Percentiles rank a stretch among this genome's conserved stretches.
phyloP scores from a whole-genome alignment of 495 filamentous ascomycete genomes.

The Tirmania nivea region DNA sequence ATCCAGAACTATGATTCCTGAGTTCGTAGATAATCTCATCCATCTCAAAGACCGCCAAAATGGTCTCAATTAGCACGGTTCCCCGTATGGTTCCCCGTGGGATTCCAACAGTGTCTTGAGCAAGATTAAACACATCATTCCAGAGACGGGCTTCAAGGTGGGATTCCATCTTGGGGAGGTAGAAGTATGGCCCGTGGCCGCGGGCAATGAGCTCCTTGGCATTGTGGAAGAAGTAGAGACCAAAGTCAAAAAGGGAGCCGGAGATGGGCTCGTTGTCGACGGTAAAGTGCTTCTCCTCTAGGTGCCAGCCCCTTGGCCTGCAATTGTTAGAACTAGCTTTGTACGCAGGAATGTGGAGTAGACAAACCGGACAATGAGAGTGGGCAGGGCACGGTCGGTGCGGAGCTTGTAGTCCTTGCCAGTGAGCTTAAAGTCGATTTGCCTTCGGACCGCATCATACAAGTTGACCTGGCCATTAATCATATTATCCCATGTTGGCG shows the following conservation, averaged over 20 bases:
- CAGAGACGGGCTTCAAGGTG: conserved; percentile 92
- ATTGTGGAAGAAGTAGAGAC: conserved; percentile 98
- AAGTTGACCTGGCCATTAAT: conserved; percentile 95
- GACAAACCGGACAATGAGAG: conserved; percentile 48
- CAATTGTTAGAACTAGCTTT: neutral
- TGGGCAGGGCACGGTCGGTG: conserved; percentile 58
- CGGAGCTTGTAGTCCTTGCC: conserved; percentile 94
- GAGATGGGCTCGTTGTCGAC: conserved; percentile 92
- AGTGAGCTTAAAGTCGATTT: conserved; percentile 92
- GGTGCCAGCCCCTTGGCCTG: conserved; percentile 66
- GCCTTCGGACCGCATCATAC: conserved; percentile 84
- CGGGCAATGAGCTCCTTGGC: conserved; percentile 67
- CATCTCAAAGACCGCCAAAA: conserved; percentile 98
- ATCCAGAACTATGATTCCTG: conserved; percentile 81
- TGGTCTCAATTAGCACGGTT: conserved; percentile 96
- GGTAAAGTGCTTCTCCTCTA: conserved; percentile 96
- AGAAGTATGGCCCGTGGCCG: conserved; percentile 90
- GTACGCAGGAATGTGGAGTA: neutral
- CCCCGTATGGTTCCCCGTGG: conserved; percentile 80
- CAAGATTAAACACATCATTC: conserved; percentile 97
- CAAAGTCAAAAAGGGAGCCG: conserved; percentile 87
- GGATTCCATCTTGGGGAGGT: conserved; percentile 98
- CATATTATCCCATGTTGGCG: conserved; percentile 99
- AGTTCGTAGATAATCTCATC: conserved; percentile 92
- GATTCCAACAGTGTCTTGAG: conserved; percentile 79